Evolutionary conservation across 306 rosid species (phyloP).

Genomic region (Quercus gilva): DNA sequence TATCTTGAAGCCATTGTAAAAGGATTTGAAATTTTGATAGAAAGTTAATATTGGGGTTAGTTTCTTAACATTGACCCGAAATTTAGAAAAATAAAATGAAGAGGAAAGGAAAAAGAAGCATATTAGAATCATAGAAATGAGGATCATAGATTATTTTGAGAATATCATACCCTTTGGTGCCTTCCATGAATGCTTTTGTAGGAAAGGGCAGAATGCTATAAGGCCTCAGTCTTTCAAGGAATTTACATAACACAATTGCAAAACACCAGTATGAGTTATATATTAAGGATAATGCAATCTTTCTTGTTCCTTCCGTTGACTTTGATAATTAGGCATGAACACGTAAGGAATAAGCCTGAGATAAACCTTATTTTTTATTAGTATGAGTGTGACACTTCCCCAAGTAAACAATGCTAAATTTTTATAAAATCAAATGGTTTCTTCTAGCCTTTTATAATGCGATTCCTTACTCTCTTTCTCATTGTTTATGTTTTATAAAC

Average conservation of each 20-base stretch:
- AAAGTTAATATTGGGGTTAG: background rate
- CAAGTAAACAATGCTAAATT: background rate
- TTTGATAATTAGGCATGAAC: background rate
- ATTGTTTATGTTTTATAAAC: background rate
- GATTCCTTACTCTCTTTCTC: background rate
- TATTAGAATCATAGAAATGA: background rate
- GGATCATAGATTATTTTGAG: background rate
- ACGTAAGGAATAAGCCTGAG: background rate
- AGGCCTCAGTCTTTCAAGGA: background rate
- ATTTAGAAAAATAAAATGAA: background rate
- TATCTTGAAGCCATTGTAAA: background rate
- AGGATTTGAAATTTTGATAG: background rate
- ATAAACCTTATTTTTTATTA: background rate
- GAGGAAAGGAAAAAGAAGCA: background rate
- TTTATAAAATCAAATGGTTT: background rate
- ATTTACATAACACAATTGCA: background rate
- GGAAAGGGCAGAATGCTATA: background rate
- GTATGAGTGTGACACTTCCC: background rate
- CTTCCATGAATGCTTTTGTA: slow-evolving; percentile 14
- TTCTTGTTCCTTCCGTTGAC: background rate
- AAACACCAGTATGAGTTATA: background rate
- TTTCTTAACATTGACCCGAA: background rate
- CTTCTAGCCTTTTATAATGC: background rate
- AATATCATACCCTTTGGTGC: slow-evolving; percentile 12
- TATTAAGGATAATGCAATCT: background rate